Percentiles rank a stretch among this genome's conserved stretches.
phyloP scores from a whole-genome alignment of 2,329 filamentous ascomycete genomes.

The Setomelanomma holmii region DNA sequence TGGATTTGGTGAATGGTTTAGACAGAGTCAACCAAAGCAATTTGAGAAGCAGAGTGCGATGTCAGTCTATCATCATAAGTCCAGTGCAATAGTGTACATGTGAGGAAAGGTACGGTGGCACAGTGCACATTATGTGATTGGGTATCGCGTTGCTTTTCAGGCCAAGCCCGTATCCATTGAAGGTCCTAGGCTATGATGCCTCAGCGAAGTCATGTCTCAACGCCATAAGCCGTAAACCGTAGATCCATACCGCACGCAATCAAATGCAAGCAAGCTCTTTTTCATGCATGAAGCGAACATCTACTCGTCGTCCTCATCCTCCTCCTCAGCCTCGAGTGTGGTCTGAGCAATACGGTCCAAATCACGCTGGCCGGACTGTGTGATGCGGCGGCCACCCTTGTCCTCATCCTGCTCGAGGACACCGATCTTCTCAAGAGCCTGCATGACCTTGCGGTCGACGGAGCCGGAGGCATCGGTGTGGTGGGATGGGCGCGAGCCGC shows the following conservation, averaged over 20 bases:
- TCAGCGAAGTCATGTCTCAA: conserved; percentile 41
- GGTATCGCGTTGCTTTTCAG: conserved; percentile 43
- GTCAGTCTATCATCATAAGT: too few species aligned
- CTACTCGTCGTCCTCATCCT: conserved; percentile 55
- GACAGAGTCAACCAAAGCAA: too few species aligned
- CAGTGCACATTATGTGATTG: conserved; percentile 5
- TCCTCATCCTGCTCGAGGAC: conserved; percentile 98
- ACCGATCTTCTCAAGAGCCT: conserved; percentile 99
- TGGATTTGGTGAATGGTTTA: neutral
- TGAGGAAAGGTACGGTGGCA: neutral
- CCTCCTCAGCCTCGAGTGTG: conserved; percentile 59
- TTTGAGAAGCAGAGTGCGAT: neutral
- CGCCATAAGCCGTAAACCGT: conserved; percentile 47
- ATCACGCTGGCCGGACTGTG: conserved; percentile 97
- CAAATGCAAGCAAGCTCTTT: conserved; percentile 33
- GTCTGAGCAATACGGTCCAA: conserved; percentile 76
- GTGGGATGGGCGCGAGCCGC: conserved; percentile 86
- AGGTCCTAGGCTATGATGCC: conserved; percentile 43
- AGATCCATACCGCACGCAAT: conserved; percentile 37
- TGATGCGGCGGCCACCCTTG: conserved; percentile 98
- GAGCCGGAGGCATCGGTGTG: conserved; percentile 95
- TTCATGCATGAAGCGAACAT: conserved; percentile 17
- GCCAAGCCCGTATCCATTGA: conserved; percentile 43
- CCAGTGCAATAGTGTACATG: too few species aligned
- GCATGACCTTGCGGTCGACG: conserved; percentile 97